Evolutionary conservation across 139 green algal species (phyloP).

Genomic region (Penium margaritaceum): DNA sequence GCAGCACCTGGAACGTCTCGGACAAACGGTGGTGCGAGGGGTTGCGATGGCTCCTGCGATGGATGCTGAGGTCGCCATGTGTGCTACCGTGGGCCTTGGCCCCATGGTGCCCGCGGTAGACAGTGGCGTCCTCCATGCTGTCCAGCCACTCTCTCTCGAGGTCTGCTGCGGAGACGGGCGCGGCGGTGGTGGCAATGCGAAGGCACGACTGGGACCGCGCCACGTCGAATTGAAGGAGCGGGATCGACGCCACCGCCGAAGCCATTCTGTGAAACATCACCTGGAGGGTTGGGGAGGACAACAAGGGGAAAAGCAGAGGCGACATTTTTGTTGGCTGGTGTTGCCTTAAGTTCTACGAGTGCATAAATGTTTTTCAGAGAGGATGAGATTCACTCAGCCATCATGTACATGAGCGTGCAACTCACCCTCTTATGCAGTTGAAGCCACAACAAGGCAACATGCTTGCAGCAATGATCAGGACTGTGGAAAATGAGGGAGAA

Average conservation of each 20-base stretch:
- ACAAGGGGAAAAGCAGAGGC: neutral
- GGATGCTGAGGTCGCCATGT: no score
- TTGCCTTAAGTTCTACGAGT: neutral
- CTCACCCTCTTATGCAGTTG: no score
- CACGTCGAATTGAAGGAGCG: conserved; percentile 14
- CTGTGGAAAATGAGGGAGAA: neutral
- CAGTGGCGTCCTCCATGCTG: conserved; percentile 2
- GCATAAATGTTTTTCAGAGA: no score
- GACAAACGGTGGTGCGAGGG: no score
- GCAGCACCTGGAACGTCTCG: no score
- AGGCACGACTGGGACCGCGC: conserved; percentile 18
- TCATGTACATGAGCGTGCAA: no score
- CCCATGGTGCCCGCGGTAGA: no score
- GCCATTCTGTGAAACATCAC: conserved; percentile 37
- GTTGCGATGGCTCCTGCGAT: no score
- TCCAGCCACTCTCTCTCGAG: conserved; percentile 40
- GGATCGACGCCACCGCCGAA: conserved; percentile 9
- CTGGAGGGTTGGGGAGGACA: neutral
- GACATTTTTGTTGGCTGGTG: neutral
- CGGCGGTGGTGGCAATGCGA: conserved; percentile 35
- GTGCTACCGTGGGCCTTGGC: no score
- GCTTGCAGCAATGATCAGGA: neutral
- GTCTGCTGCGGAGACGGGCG: conserved; percentile 29
- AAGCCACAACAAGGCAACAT: no score
- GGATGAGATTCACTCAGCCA: no score